A percentile compares a stretch with the other conserved stretches of the same genome.
Evolutionary conservation across 2,329 filamentous ascomycete species (phyloP).

Genomic region (Arthrocladium fulminans): DNA sequence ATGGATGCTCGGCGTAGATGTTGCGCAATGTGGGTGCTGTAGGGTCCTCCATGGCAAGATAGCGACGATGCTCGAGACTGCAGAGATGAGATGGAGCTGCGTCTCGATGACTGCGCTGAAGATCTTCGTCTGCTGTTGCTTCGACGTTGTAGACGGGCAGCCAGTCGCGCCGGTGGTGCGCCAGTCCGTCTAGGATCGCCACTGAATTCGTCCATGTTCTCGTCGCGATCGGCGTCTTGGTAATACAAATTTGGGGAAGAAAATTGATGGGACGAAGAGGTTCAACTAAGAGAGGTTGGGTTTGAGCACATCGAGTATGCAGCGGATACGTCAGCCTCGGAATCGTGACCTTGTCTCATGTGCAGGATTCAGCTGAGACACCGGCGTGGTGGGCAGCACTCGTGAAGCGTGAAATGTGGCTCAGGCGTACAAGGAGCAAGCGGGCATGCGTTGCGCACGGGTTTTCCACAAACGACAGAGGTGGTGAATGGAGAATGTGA

Average conservation of each 20-base stretch:
- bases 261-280: neutral
- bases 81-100: conserved; percentile 56
- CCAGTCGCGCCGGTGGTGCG: conserved; percentile 51
- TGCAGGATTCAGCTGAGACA: neutral
- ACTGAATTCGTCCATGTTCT: conserved; percentile 33
- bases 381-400: neutral
- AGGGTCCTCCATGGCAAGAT: conserved; percentile 39
- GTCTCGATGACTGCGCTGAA: conserved; percentile 54
- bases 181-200: conserved; percentile 30
- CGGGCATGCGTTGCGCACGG: neutral
- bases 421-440: neutral
- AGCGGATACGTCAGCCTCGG: neutral
- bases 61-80: conserved; percentile 53
- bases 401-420: neutral
- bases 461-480: neutral
- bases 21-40: conserved; percentile 54
- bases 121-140: conserved; percentile 48
- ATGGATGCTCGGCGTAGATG: conserved; percentile 58
- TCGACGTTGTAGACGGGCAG: conserved; percentile 52
- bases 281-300: neutral
- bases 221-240: neutral
- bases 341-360: neutral
- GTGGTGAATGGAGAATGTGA: neutral
- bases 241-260: neutral
- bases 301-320: neutral